phyloP scores from a whole-genome alignment of 495 filamentous ascomycete species.

The Extremus antarcticus region DNA sequence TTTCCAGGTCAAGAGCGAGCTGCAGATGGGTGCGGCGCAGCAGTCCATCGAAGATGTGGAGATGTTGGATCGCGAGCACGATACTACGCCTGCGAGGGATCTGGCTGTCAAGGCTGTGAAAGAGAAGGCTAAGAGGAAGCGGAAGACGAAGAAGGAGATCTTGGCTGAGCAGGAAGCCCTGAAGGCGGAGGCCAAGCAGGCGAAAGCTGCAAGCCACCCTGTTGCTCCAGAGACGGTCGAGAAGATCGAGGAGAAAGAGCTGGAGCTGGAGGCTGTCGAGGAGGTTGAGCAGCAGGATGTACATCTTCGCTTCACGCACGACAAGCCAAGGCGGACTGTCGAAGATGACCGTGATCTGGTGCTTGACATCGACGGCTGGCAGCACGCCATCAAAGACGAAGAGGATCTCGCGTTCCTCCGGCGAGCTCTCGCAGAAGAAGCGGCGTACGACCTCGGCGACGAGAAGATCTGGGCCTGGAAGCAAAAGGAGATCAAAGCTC shows the following conservation, averaged over 20 bases:
- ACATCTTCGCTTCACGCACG: constrained; percentile 49
- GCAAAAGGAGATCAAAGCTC: constrained; percentile 76
- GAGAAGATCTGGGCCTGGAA: constrained; percentile 76
- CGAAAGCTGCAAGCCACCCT: constrained; percentile 20
- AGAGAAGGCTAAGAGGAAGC: constrained; percentile 36
- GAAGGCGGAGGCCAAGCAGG: constrained; percentile 34
- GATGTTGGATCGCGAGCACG: constrained; percentile 20
- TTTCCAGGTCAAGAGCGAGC: constrained; percentile 43
- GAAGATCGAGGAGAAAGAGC: constrained; percentile 19
- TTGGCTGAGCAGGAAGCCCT: constrained; percentile 57
- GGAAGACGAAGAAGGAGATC: constrained; percentile 64
- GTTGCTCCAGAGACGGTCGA: constrained; percentile 10
- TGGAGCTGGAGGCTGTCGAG: constrained; percentile 25
- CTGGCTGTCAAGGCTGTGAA: constrained; percentile 35
- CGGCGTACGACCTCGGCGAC: constrained; percentile 48
- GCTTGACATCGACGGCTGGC: constrained; percentile 68
- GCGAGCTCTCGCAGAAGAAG: constrained; percentile 38
- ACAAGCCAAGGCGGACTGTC: constrained; percentile 52
- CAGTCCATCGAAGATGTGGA: constrained; percentile 35
- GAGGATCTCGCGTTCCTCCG: constrained; percentile 58
- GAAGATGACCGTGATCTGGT: constrained; percentile 56
- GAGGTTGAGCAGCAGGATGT: constrained; percentile 36
- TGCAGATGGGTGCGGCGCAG: constrained; percentile 15
- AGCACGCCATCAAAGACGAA: constrained; percentile 65
- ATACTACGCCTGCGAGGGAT: constrained; percentile 25